Conservation (phyloP, 2,329 filamentous ascomycete genomes). For the Kalmusia sp. region DNA sequence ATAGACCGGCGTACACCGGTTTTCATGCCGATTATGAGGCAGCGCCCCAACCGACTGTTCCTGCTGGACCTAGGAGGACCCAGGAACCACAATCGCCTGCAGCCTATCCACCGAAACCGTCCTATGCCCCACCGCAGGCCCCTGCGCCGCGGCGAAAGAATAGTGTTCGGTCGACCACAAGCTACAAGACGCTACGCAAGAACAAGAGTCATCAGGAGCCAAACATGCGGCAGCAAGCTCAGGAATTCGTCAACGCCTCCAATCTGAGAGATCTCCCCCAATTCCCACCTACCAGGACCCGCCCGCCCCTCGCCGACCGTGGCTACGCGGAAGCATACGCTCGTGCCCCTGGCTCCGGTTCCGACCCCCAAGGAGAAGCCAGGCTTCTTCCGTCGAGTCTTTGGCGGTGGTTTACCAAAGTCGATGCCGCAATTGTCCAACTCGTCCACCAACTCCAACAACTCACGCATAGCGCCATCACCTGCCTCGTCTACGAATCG, state of each 20-base stretch:
- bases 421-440: conserved; percentile 47
- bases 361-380: conserved; percentile 66
- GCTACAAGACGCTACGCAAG: conserved; percentile 50
- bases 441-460: conserved; percentile 21
- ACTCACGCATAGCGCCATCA: conserved; percentile 25
- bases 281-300: conserved; percentile 56
- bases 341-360: conserved; percentile 48
- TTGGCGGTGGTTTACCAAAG: conserved; percentile 71
- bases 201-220: conserved; percentile 51
- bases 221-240: conserved; percentile 54
- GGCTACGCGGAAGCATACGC: conserved; percentile 55
- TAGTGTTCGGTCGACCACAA: conserved; percentile 65
- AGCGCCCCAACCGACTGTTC: conserved; percentile 84
- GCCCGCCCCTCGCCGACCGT: conserved; percentile 62
- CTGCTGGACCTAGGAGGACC: conserved; percentile 73
- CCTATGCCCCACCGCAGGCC: conserved; percentile 48
- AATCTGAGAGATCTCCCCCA: conserved; percentile 52
- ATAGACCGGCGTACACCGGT: conserved; percentile 50
- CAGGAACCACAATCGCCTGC: conserved; percentile 51
- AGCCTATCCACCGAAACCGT: conserved; percentile 46
- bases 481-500: conserved; percentile 25
- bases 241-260: conserved; percentile 57
- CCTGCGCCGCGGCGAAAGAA: conserved; percentile 60
- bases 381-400: conserved; percentile 93
- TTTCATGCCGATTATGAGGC: conserved; percentile 73